Percentiles rank a stretch among this genome's conserved stretches.
These are phyloP conservation scores for Elsinoe batatas DNA, from an alignment of 2,329 filamentous ascomycete species.

Conservation along the genomic window DNA sequence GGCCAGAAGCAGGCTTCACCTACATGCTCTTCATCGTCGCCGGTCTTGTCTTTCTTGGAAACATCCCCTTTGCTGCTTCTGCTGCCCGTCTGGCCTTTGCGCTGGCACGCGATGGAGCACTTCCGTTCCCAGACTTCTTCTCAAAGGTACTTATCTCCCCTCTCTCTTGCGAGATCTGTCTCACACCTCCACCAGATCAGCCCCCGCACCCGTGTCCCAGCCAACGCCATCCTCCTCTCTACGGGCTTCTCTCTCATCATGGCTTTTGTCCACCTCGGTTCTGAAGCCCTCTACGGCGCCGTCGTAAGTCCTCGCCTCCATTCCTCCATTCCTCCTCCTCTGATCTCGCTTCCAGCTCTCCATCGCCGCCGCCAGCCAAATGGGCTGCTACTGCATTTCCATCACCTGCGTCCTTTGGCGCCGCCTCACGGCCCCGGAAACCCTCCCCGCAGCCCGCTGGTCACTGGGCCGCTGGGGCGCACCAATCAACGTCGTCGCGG, in stretches of 20 bases:
- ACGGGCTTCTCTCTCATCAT: slow-evolving; percentile 20
- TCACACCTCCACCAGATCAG: slow-evolving; percentile 1
- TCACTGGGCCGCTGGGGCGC: slow-evolving; percentile 31
- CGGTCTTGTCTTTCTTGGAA: slow-evolving; percentile 18
- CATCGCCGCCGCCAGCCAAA: slow-evolving; percentile 29
- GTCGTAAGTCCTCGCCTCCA: slow-evolving; percentile 13
- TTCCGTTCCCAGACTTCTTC: slow-evolving; percentile 20
- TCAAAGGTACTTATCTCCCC: slow-evolving; percentile 1
- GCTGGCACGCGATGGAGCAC: slow-evolving; percentile 22
- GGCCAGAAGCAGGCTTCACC: slow-evolving; percentile 16
- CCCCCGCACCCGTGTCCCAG: slow-evolving; percentile 16
- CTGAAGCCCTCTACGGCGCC: slow-evolving; percentile 19
- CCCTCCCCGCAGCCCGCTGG: slow-evolving; percentile 31
- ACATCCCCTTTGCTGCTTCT: slow-evolving; percentile 16
- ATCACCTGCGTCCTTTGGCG: slow-evolving; percentile 33
- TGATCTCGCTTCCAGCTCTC: slow-evolving; percentile 19
- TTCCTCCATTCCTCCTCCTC: slow-evolving; percentile 18
- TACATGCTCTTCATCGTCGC: slow-evolving; percentile 17
- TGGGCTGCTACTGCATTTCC: slow-evolving; percentile 34
- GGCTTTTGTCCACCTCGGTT: slow-evolving; percentile 22
- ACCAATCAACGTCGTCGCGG: slow-evolving; percentile 28
- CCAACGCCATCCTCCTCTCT: slow-evolving; percentile 21
- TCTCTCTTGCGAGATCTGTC: background rate
- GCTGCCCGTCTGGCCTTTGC: slow-evolving; percentile 23
- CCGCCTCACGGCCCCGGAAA: slow-evolving; percentile 28